These are phyloP conservation scores for Colletotrichum sp. DNA, from an alignment of 2,329 filamentous ascomycete genomes.

Conservation along the genomic window DNA sequence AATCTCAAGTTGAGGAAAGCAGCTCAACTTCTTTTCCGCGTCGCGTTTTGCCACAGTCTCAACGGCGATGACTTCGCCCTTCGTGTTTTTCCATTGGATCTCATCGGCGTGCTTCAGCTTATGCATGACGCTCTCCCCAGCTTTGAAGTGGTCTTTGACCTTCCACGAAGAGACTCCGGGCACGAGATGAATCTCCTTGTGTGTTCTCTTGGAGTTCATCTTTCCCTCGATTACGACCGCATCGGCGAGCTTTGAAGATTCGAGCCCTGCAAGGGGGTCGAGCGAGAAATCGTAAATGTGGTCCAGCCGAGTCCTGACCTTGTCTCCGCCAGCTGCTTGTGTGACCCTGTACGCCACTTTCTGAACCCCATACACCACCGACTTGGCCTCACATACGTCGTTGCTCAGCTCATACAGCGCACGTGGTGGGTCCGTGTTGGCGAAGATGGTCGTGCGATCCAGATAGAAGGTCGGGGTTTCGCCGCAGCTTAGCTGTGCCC, in stretches of 20 bases:
- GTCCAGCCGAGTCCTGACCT: slow-evolving; percentile 24
- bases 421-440: slow-evolving; percentile 7
- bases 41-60: slow-evolving; percentile 27
- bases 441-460: slow-evolving; percentile 2
- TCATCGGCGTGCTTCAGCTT: slow-evolving; percentile 26
- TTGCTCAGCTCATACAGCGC: slow-evolving; percentile 31
- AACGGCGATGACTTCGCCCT: slow-evolving; percentile 26
- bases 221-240: slow-evolving; percentile 24
- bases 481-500: background rate
- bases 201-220: slow-evolving; percentile 24
- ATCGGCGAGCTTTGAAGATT: background rate
- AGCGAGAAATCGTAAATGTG: slow-evolving; percentile 33
- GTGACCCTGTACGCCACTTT: slow-evolving; percentile 29
- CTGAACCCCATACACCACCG: slow-evolving; percentile 25
- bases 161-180: slow-evolving; percentile 24
- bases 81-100: slow-evolving; percentile 27
- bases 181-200: slow-evolving; percentile 22
- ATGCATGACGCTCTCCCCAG: slow-evolving; percentile 21
- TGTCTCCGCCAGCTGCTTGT: slow-evolving; percentile 11
- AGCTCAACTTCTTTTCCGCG: slow-evolving; percentile 18
- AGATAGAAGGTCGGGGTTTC: slow-evolving; percentile 1
- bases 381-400: slow-evolving; percentile 22
- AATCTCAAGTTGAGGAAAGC: slow-evolving; percentile 27
- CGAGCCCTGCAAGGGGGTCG: background rate
- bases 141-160: slow-evolving; percentile 27